Evolutionary conservation across 1,139 yeast species (phyloP).

Genomic region (Candida sp.): DNA sequence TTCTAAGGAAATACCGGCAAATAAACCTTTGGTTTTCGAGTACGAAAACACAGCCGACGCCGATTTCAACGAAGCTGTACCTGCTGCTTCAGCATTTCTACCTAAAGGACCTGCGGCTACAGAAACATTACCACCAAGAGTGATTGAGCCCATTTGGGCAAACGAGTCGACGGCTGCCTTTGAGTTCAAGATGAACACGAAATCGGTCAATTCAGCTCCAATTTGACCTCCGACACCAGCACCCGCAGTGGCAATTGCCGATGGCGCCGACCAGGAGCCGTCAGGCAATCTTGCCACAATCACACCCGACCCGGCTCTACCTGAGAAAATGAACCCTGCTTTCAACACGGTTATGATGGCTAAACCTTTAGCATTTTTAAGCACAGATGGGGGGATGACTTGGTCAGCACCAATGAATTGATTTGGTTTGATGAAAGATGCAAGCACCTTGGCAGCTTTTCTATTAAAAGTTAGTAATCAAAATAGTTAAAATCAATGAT

Average conservation of each 20-base stretch:
- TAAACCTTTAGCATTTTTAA: constrained; percentile 89
- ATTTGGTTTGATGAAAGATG: constrained; percentile 93
- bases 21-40: constrained; percentile 93
- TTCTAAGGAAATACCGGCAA: constrained; percentile 96
- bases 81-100: constrained; percentile 97
- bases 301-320: constrained; percentile 97
- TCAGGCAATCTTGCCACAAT: constrained; percentile 92
- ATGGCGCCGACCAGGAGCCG: constrained; percentile 98
- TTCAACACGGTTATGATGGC: constrained; percentile 90
- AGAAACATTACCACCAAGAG: constrained; percentile 92
- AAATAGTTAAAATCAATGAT: too few species aligned
- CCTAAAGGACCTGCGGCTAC: constrained; percentile 98
- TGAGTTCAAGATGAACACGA: constrained; percentile 87
- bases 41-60: constrained; percentile 93
- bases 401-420: constrained; percentile 88
- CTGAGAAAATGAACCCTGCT: constrained; percentile 95
- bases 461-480: constrained; percentile 30
- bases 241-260: constrained; percentile 94
- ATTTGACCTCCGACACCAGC: constrained; percentile 99
- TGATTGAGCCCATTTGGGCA: constrained; percentile 91
- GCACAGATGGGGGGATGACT: constrained; percentile 85
- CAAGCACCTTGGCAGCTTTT: constrained; percentile 92
- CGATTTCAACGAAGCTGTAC: constrained; percentile 83
- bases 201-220: constrained; percentile 96
- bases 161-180: constrained; percentile 90